These are phyloP conservation scores for Colletotrichum siamense DNA, from an alignment of 2,329 filamentous ascomycete species.

Conservation along the genomic window DNA sequence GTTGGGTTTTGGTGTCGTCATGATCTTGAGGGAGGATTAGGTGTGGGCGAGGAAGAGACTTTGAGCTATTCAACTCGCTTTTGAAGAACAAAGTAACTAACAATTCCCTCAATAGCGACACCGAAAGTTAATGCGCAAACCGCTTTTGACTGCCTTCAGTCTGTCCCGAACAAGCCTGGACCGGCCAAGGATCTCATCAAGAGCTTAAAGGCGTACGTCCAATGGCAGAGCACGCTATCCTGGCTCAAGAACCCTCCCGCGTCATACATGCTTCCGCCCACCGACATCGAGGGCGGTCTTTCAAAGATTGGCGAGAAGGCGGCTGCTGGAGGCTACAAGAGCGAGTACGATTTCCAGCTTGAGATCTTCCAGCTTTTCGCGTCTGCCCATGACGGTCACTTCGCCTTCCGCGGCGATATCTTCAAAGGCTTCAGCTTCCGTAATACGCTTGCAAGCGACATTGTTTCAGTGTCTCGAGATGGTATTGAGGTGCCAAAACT, in stretches of 20 bases:
- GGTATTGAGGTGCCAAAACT: conserved; percentile 63
- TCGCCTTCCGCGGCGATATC: conserved; percentile 59
- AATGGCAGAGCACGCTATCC: conserved; percentile 54
- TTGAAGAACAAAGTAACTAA: background rate
- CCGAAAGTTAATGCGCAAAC: conserved; percentile 39
- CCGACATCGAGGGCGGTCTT: conserved; percentile 53
- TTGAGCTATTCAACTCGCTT: background rate
- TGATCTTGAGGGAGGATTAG: background rate
- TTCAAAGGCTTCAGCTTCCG: conserved; percentile 56
- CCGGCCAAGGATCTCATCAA: conserved; percentile 39
- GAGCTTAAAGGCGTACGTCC: conserved; percentile 44
- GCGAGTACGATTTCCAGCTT: conserved; percentile 60
- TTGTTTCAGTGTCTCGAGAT: conserved; percentile 67
- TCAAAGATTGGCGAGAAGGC: conserved; percentile 50
- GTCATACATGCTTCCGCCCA: conserved; percentile 52
- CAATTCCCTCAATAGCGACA: conserved; percentile 21
- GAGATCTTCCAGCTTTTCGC: conserved; percentile 56
- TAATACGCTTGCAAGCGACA: conserved; percentile 33
- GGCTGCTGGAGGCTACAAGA: conserved; percentile 45
- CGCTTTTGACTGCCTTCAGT: conserved; percentile 41
- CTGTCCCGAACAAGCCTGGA: conserved; percentile 42
- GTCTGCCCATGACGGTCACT: conserved; percentile 69
- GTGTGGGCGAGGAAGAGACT: background rate
- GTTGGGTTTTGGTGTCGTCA: background rate
- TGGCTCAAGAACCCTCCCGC: conserved; percentile 57